Base-by-base conservation (phyloP, 768 basidiomycete species). In the Porphyrellus cyaneotinctus region DNA sequence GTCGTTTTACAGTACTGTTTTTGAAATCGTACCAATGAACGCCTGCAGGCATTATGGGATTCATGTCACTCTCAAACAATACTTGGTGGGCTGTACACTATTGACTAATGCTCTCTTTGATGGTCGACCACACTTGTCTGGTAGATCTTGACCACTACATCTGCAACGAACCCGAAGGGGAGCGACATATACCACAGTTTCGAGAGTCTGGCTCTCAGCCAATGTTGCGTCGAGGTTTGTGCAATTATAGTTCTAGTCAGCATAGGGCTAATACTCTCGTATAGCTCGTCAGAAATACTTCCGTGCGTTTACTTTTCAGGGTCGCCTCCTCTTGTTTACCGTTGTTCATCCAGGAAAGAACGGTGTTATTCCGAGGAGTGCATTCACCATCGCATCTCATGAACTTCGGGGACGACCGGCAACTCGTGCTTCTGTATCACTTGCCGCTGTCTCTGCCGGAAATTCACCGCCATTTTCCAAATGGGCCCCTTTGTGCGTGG, bases 61-160 rank as follows among this genome's bases (percentile, higher is more conserved):
- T 61, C 68, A 4, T 68, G 66, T 23, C 67, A 68, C 22, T 69
- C 67, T 6, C 52, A 60, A 7, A 67, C 66, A 1, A 65, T 68
- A 13, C 56, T 68, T n/a, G 66, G 67, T 65, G 8, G 31, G 53
- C 6, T 46, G 4, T 17, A 37, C 15, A 17, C 33, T n/a, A 38
- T 38, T 14, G n/a, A 22, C 8, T 14, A 2, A 23, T 42, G 9
- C 38, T 45, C 13, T 33, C 6, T 15, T 38, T 43, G 6, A n/a
- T n/a, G n/a, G n/a, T n/a, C n/a, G n/a, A 41, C n/a, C 28, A 26
- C 26, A 18, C 9, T 20, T 47, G 26, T n/a, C 17, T 32, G 31
- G 31, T 31, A 68, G 66, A 68, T 38, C 61, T 68, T 24, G 65
- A 65, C 9, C 65, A 68, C 23, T 38, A 58, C n/a, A 36, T 8